Evolutionary conservation across 371 early-diverging fungal species (phyloP).

Genomic region (Rhizopus arrhizus): DNA sequence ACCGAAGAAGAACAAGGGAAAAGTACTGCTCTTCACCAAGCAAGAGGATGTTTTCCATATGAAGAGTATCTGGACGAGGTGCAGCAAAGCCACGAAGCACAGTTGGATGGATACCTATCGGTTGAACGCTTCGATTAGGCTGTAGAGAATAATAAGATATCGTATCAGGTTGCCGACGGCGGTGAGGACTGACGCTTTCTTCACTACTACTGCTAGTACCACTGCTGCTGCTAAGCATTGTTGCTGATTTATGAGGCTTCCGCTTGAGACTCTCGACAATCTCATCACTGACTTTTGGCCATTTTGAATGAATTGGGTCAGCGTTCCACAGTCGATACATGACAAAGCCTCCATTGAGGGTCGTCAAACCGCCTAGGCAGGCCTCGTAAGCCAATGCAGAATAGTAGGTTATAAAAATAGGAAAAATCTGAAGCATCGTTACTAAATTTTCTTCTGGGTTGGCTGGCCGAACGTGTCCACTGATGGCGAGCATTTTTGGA

Average conservation of each 20-base stretch:
- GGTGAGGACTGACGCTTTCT: slow-evolving; percentile 6
- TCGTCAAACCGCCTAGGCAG: slow-evolving; percentile 42
- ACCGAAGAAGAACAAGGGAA: slow-evolving; percentile 43
- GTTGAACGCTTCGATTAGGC: slow-evolving; percentile 17
- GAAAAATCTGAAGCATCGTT: slow-evolving; percentile 56
- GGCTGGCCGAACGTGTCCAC: slow-evolving; percentile 51
- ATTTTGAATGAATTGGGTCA: slow-evolving; percentile 6
- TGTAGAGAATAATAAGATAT: slow-evolving; percentile 3
- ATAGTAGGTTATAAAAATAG: slow-evolving; percentile 39
- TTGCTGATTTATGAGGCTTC: slow-evolving; percentile 6
- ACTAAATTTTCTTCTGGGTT: slow-evolving; percentile 50
- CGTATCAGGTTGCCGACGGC: not conserved
- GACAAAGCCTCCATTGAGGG: slow-evolving; percentile 48
- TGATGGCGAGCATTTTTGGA: slow-evolving; percentile 42
- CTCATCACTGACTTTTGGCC: slow-evolving; percentile 45
- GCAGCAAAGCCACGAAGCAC: slow-evolving; percentile 49
- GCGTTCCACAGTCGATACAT: slow-evolving; percentile 52
- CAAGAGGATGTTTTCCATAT: slow-evolving; percentile 49
- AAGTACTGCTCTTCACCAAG: slow-evolving; percentile 54
- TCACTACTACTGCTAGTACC: slow-evolving; percentile 11
- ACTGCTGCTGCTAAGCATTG: not conserved
- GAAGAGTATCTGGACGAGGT: slow-evolving; percentile 42
- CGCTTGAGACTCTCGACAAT: slow-evolving; percentile 11
- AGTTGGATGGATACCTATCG: slow-evolving; percentile 49
- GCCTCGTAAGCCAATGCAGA: slow-evolving; percentile 52